These are phyloP conservation scores for Benincasa hispida DNA, from an alignment of 306 rosid genomes.

Conservation along the genomic window DNA sequence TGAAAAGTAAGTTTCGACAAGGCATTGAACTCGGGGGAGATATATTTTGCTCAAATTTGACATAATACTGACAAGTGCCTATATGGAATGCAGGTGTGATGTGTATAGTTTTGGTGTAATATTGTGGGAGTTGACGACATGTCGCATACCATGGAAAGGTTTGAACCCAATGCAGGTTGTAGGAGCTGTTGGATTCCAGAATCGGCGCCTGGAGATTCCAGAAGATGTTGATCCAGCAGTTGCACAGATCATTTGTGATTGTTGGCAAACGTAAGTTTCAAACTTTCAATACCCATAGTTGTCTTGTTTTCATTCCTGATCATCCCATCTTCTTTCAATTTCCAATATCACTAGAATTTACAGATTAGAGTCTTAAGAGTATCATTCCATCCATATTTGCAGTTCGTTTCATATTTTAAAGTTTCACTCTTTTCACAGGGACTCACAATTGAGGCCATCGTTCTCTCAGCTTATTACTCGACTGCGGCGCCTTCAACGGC, in stretches of 20 bases:
- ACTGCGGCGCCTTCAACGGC: slow-evolving; percentile 44
- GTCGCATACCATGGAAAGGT: slow-evolving; percentile 79
- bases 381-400: background rate
- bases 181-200: slow-evolving; percentile 99
- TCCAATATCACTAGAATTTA: background rate
- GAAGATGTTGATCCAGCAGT: slow-evolving; percentile 68
- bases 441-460: slow-evolving; percentile 86
- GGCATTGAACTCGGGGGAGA: background rate
- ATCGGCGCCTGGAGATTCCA: slow-evolving; percentile 89
- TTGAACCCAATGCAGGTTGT: slow-evolving; percentile 99
- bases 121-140: slow-evolving; percentile 82
- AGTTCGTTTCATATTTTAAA: background rate
- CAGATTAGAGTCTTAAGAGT: background rate
- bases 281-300: background rate
- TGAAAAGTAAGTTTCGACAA: slow-evolving; percentile 50
- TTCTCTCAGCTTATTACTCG: slow-evolving; percentile 73
- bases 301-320: background rate
- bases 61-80: slow-evolving; percentile 1
- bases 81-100: slow-evolving; percentile 73
- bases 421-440: slow-evolving; percentile 38
- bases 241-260: slow-evolving; percentile 69
- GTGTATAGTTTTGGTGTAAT: slow-evolving; percentile 97
- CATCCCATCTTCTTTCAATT: background rate
- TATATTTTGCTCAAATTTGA: background rate
- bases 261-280: slow-evolving; percentile 82